Evolutionary conservation across 768 basidiomycete species (phyloP), one percentile per base, ranked within the genome.

Genomic region (Amanita pallidorosea): DNA sequence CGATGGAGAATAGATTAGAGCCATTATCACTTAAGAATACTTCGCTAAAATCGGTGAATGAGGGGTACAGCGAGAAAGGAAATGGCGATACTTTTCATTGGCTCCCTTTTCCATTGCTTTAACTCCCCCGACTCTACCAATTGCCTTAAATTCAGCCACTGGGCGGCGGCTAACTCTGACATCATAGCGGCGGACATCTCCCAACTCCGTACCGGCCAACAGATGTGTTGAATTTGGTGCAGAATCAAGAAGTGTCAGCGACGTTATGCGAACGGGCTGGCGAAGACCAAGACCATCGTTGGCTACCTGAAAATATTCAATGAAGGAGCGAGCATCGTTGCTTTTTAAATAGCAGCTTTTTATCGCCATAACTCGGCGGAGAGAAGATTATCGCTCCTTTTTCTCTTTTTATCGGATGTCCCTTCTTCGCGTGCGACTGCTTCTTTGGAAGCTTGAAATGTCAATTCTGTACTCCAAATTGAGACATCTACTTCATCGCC

Each of bases 401-500:
- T 83, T 57, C 85, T 67, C 59, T 86, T 83, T 58, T 77, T 80
- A 8, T 62, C 47, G 9, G 58, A 33, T 1, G 59, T 31, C 18
- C 55, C 47, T 41, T 60, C 53, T 11, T 57, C 45, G 3, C 63
- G 53, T 12, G 56, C 52, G 7, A 62, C 23, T n/a, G 9, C n/a
- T 40, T 48, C 36, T 12, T 40, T 27, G 54, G 45, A 64, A 27
- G 43, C 61, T 54, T 62, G 77, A 71, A 65, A 87, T 60, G 64
- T 71, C 57, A 57, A 56, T 58, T 89, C 83, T 6, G 76, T 74
- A 59, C 85, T 70, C 90, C 90, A 93, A 3, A 91, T 60, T 1
- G 88, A 91, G 2, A 87, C 63, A 51, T 90, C 86, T 15, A 93
- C 87, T 64, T 93, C 90, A 55, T 91, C 81, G 2, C 90, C 90